Evolutionary conservation across 2,329 filamentous ascomycete genomes (phyloP), one percentile per base, ranked within the genome.

Genomic region (Cytospora chrysosperma): DNA sequence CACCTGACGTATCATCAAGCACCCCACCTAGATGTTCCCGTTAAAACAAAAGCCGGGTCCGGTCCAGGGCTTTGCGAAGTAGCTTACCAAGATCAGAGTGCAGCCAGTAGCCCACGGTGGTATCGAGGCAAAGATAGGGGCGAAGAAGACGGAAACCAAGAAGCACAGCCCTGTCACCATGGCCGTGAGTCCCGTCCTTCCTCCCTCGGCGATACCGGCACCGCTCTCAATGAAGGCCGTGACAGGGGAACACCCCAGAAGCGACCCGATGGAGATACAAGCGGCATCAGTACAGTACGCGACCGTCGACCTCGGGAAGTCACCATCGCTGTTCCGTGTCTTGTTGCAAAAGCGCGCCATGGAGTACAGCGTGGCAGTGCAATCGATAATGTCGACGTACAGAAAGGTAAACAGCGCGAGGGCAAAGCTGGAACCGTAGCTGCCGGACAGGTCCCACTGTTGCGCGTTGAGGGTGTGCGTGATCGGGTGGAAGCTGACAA

Each of bases 161-260:
- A 96, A 96, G 77, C 89, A 93, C 56, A 96, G 62, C 6, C 92
- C 92, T 0, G 91, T 88, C 19, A 86, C 80, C 75, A 94, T 90
- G 54, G 91, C 87, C 0, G 92, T 95, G n/a, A 96, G 77, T 19
- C 92, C 92, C 0, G 92, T 96, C 72, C 88, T 88, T 52, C 92
- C 92, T 58, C 92, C 92, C 75, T 96, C 92, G 0, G 91, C 91
- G 67, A 96, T 96, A 70, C 92, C 92, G 10, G 92, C 92, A 72
- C 92, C 92, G n/a, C 89, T 92, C 76, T 96, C 92, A 71, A 96
- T 88, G 72, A 92, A 96, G 12, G 92, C 91, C 0, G 92, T 96
- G 4, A 96, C 91, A 0, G 92, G 92, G 0, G 92, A 89, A 12
- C 84, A 85, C 56, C 92, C 92, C 56, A 96, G 81, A 1, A 96